These are phyloP conservation scores for Hydrangea macrophylla DNA, from an alignment of 148 eudicot species.

Conservation along the genomic window DNA sequence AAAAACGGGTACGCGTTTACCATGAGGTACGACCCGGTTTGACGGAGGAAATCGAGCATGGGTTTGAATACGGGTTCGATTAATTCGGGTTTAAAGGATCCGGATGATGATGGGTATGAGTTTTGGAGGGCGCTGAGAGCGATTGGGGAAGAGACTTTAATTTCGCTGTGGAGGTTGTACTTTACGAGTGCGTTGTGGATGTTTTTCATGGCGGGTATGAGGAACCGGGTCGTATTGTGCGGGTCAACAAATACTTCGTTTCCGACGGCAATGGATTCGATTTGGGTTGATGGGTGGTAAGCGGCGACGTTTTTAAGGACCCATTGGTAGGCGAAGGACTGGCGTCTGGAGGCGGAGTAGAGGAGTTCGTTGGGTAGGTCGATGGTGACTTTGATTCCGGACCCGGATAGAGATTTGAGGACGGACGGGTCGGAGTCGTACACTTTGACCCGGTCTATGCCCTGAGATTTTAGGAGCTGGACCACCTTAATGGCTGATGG, in stretches of 20 bases:
- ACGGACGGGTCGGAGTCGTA: slow-evolving; percentile 85
- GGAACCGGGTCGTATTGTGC: slow-evolving; percentile 50
- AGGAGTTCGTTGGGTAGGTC: too few species aligned
- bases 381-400: too few species aligned
- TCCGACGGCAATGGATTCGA: slow-evolving; percentile 77
- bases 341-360: slow-evolving; percentile 44
- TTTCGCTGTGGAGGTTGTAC: slow-evolving; percentile 29
- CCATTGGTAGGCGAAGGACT: slow-evolving; percentile 58
- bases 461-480: slow-evolving; percentile 49
- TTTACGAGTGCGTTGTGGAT: too few species aligned
- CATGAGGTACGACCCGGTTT: slow-evolving; percentile 63
- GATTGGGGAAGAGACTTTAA: slow-evolving; percentile 79
- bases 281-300: too few species aligned
- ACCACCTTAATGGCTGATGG: slow-evolving; percentile 71
- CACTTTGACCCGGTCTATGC: slow-evolving; percentile 60
- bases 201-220: slow-evolving; percentile 69
- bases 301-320: slow-evolving; percentile 53
- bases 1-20: slow-evolving; percentile 85
- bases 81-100: slow-evolving; percentile 57
- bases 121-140: slow-evolving; percentile 58
- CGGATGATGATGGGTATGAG: slow-evolving; percentile 84
- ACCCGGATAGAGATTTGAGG: slow-evolving; percentile 48
- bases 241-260: slow-evolving; percentile 88
- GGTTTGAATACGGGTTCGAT: slow-evolving; percentile 60
- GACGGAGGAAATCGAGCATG: too few species aligned